Base-by-base conservation (phyloP, 805 yeast genomes). In the Hanseniaspora nectarophila region DNA sequence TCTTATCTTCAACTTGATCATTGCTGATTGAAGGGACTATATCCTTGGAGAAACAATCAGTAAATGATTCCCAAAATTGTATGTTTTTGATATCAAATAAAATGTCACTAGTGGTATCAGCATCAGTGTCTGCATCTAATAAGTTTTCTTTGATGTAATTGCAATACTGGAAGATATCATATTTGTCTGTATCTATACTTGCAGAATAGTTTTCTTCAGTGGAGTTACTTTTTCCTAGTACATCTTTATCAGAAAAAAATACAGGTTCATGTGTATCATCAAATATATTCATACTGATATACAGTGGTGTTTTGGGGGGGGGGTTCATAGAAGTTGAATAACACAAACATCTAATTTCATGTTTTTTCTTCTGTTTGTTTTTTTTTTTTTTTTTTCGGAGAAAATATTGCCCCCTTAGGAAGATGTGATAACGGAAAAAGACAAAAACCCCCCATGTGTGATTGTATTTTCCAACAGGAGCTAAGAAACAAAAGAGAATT, bases 31-130 rank as follows among this genome's bases (percentile, higher is more conserved):
- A 3, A 8, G 45, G 45, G 12, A 42, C 45, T 3, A 42, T 42
- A 18, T 29, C 24, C 18, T 42, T 42, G 3, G 45, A 26, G n/a
- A 42, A 42, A 28, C 18, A 42, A 18, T 42, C 45, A 2, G 45
- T 42, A 28, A 42, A 42, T 16, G 35, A 29, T 13, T 42, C 45
- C 45, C 45, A 42, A 18, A 42, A 42, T 28, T 42, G 45, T 16
- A 18, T 5, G 9, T 28, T 31, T 13, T 42, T 42, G 5, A 42
- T 42, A 12, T 42, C 45, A 42, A 28, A 42, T 20, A 42, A 29
- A n/a, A 42, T 29, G 34, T 42, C 45, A 29, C 45, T 42, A 9
- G 34, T 42, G 16, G 16, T 29, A 29, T 42, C 45, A 42, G 33
- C 24, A 42, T 42, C 45, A 18, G 24, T 13, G 8, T 9, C n/a